Evolutionary conservation across 163 green algal genomes (phyloP).

Genomic region (Coccomyxa subellipsoidea): DNA sequence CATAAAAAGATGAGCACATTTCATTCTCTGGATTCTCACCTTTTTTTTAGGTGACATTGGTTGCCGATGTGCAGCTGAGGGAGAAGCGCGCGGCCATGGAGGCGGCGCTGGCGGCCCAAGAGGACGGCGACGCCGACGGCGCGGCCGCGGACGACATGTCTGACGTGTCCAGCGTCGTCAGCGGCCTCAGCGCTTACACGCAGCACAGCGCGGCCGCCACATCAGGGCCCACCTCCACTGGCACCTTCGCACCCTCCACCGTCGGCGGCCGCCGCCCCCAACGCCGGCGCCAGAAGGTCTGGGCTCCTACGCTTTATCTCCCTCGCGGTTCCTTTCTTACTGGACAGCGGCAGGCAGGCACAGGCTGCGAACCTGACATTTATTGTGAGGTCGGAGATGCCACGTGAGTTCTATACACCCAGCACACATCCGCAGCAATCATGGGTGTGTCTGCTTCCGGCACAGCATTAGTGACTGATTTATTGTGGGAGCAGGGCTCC

Average conservation of each 20-base stretch:
- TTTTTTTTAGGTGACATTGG: too few relatives aligned
- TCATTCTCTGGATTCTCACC: too few relatives aligned
- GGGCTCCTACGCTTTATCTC: too few relatives aligned
- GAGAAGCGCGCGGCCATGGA: not conserved
- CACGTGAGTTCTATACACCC: too few relatives aligned
- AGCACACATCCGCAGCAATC: not conserved
- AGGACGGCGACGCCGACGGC: not conserved
- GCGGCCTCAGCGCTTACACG: conserved; percentile 52
- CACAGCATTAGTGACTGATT: not conserved
- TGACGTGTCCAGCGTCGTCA: conserved; percentile 57
- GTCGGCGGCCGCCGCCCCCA: conserved; percentile 32
- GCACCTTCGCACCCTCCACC: conserved; percentile 23
- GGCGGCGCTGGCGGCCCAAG: conserved; percentile 1
- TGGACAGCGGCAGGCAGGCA: too few relatives aligned
- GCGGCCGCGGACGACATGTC: conserved; percentile 28
- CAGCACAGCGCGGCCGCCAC: conserved; percentile 1
- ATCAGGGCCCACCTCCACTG: conserved; percentile 16
- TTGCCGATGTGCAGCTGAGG: conserved; percentile 4
- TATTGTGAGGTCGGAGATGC: too few relatives aligned
- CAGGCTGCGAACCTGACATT: too few relatives aligned
- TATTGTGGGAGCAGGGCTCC: conserved; percentile 7
- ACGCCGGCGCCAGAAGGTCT: conserved; percentile 23
- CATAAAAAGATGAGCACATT: too few relatives aligned
- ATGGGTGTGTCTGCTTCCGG: not conserved
- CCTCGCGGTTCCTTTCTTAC: too few relatives aligned